phyloP scores from a whole-genome alignment of 345 rosid genomes.

The Eucalyptus brandiana region DNA sequence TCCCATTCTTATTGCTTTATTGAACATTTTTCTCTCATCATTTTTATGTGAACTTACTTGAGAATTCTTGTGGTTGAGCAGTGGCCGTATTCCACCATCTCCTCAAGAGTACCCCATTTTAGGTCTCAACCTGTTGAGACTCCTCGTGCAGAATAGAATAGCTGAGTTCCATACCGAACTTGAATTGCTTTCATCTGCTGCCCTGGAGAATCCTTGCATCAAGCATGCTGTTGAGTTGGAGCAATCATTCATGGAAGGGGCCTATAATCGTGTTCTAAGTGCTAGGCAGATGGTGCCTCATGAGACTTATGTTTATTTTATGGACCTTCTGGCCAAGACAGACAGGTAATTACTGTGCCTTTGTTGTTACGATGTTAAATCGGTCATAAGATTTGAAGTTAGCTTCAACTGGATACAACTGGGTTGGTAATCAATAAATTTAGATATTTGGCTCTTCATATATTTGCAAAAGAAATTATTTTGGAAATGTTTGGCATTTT shows the following conservation, averaged over 20 bases:
- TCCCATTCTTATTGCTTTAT: not conserved
- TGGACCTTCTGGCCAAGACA: slow-evolving; percentile 96
- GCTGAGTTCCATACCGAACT: slow-evolving; percentile 96
- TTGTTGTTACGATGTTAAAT: not conserved
- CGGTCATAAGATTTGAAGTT: not conserved
- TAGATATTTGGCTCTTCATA: not conserved
- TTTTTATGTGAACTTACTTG: not conserved
- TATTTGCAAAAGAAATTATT: not conserved
- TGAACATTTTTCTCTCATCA: not conserved
- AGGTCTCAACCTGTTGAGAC: slow-evolving; percentile 92
- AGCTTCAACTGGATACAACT: not conserved
- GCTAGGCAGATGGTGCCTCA: too few relatives aligned
- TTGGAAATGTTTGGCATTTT: not conserved
- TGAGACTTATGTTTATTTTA: too few relatives aligned
- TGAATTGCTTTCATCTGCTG: slow-evolving; percentile 66
- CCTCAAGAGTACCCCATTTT: slow-evolving; percentile 75
- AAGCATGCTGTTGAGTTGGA: slow-evolving; percentile 98
- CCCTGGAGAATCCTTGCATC: slow-evolving; percentile 84
- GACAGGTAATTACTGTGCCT: slow-evolving; percentile 48
- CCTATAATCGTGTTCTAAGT: too few relatives aligned
- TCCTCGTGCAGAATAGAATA: slow-evolving; percentile 86
- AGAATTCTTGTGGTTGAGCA: slow-evolving; percentile 13
- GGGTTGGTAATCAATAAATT: not conserved
- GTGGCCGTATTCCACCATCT: slow-evolving; percentile 57
- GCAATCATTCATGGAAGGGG: slow-evolving; percentile 99